Conservation (phyloP, 768 basidiomycete species). For the Lentinula sp. region DNA sequence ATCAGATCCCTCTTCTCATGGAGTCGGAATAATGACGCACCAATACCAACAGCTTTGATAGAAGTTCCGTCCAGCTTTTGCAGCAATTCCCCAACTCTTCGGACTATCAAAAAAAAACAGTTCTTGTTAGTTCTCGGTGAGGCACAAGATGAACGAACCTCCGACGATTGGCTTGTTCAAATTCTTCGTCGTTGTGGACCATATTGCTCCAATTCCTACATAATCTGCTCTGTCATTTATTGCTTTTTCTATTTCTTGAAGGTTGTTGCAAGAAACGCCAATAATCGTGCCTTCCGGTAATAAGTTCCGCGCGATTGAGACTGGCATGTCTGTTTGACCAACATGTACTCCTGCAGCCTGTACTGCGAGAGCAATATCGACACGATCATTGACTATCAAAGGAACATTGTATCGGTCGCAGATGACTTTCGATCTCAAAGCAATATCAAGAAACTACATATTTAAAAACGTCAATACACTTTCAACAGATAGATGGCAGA, state of each 20-base stretch:
- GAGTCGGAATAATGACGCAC: conserved; percentile 31
- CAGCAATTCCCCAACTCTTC: conserved; percentile 66
- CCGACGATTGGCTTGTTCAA: conserved; percentile 61
- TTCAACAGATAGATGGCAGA: background rate
- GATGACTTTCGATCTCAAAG: conserved; percentile 58
- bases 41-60: conserved; percentile 79
- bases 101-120: conserved; percentile 23
- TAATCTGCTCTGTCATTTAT: conserved; percentile 70
- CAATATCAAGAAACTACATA: conserved; percentile 70
- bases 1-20: background rate
- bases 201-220: conserved; percentile 83
- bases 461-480: background rate
- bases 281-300: conserved; percentile 69
- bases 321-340: conserved; percentile 83
- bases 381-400: conserved; percentile 80
- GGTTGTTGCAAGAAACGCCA: conserved; percentile 73
- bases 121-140: background rate
- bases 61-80: conserved; percentile 54
- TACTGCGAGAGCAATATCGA: conserved; percentile 81
- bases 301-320: conserved; percentile 55
- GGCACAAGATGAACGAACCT: background rate
- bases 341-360: conserved; percentile 79
- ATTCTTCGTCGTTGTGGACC: conserved; percentile 75
- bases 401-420: conserved; percentile 77
- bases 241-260: conserved; percentile 59